A percentile compares a stretch with the other conserved stretches of the same genome.
phyloP scores from a whole-genome alignment of 768 basidiomycete species.

The Stropharia rugosoannulata region DNA sequence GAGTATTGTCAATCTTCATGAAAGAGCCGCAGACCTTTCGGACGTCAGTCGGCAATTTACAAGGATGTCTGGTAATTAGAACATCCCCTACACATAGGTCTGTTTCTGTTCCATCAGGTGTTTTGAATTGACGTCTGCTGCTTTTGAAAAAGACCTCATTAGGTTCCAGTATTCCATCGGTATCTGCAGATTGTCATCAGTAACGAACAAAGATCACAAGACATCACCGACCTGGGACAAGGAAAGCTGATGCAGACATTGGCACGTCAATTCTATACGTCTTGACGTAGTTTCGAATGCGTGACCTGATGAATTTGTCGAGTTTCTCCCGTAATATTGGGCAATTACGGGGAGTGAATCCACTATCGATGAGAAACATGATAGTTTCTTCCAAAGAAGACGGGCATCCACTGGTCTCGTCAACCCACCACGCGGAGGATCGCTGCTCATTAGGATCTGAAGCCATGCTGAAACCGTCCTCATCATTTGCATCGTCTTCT shows the following conservation, averaged over 20 bases:
- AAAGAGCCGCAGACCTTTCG: conserved; percentile 45
- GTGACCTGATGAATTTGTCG: conserved; percentile 42
- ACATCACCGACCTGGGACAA: conserved; percentile 50
- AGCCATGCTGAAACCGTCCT: conserved; percentile 26
- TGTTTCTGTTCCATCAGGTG: conserved; percentile 39
- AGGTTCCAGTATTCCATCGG: conserved; percentile 44
- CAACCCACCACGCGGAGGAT: conserved; percentile 72
- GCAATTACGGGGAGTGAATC: conserved; percentile 51
- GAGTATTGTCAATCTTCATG: background rate
- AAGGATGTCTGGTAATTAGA: conserved; percentile 64
- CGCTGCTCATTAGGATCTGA: conserved; percentile 26
- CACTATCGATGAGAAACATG: conserved; percentile 55
- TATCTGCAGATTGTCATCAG: conserved; percentile 40
- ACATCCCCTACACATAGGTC: conserved; percentile 58
- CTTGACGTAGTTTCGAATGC: conserved; percentile 39
- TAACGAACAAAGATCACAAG: background rate
- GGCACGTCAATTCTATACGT: conserved; percentile 50
- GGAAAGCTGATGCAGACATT: conserved; percentile 59
- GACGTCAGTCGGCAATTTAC: conserved; percentile 66
- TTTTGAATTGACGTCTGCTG: conserved; percentile 40
- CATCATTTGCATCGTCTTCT: conserved; percentile 36
- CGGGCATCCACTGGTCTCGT: conserved; percentile 60
- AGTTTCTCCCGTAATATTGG: conserved; percentile 55
- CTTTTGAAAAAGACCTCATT: conserved; percentile 60
- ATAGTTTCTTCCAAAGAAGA: conserved; percentile 64